Percentiles rank a stretch among this genome's conserved stretches.
These are phyloP conservation scores for Aureobasidium melanogenum DNA, from an alignment of 2,329 filamentous ascomycete genomes.

Conservation along the genomic window DNA sequence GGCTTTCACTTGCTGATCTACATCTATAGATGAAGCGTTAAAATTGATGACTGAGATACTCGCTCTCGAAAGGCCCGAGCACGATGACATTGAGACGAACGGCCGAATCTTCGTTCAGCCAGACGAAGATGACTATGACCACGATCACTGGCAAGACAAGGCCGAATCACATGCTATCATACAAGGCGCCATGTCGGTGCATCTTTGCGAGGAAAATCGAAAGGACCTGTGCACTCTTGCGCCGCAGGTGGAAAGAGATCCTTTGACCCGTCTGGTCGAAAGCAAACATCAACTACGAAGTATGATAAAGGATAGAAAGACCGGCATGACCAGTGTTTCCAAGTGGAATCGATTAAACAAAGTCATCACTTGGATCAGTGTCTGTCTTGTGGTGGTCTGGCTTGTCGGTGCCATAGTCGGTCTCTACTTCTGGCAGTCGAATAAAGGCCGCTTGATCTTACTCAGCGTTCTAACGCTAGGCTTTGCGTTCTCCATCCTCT, in stretches of 20 bases:
- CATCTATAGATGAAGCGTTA: not conserved
- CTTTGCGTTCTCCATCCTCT: not conserved
- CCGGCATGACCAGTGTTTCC: not conserved
- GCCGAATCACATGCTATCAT: not conserved
- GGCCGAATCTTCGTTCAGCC: conserved; percentile 1
- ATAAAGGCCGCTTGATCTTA: not conserved
- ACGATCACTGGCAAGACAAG: not conserved
- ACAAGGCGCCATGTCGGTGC: not conserved
- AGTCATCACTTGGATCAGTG: not conserved
- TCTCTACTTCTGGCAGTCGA: not conserved
- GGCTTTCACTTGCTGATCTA: not conserved
- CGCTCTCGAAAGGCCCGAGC: not conserved
- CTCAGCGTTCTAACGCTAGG: not conserved
- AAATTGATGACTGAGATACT: conserved; percentile 2
- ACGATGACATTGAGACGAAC: not conserved
- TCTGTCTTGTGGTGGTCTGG: not conserved
- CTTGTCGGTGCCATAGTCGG: conserved; percentile 2
- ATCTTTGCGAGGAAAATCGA: not conserved
- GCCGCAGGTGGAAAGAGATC: not conserved
- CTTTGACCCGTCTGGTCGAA: not conserved
- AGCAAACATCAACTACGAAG: not conserved
- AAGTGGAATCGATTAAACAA: not conserved
- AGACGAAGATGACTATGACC: not conserved
- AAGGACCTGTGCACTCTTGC: conserved; percentile 6
- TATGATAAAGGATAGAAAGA: not conserved